Evolutionary conservation across 495 filamentous ascomycete genomes (phyloP), one percentile per base, ranked within the genome.

Genomic region (Sphaerosporella brunnea): DNA sequence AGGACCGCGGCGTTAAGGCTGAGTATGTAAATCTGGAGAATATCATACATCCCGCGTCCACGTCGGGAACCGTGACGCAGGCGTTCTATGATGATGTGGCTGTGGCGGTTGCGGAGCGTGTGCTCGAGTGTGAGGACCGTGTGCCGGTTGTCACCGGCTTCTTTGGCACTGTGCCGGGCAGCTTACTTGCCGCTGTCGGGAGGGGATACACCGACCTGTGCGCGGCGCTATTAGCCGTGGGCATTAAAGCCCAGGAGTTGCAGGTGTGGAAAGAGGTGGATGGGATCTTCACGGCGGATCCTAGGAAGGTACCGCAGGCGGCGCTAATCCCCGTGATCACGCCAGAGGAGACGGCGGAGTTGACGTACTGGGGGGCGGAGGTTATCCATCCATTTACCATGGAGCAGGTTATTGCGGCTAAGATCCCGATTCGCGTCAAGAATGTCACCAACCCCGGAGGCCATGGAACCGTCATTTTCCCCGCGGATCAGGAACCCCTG

Each of bases 371-470:
- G 61, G 85, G 85, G 51, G 86, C 82, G 15, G 84, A 93, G 62
- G 52, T 96, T 53, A 94, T 97, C 53, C 90, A 97, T 55, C 86
- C 88, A 43, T 79, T 93, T 57, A 95, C 90, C 44, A 95, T 96
- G 83, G 86, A 97, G 64, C 84, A 94, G 61, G 88, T 90, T 44
- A 90, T 93, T 61, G 81, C 77, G 44, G 84, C 85, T 7, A 72
- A 71, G 44, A 74, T 73, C 0, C 74, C 73, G n/a, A 95, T 96
- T 61, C 82, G 88, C 50, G 94, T 95, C 64, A 94, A 93, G 68
- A 96, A 97, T 62, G 84, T 95, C 56, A 86, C 87, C 66, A 94
- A 94, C 56, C 83, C 88, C 0, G 74, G 75, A 26, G 80, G 82
- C 46, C 71, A 73, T 43, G 90, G 90, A 41, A 97, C 90, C 15